Evolutionary conservation across 768 basidiomycete genomes (phyloP).

Genomic region (Lactarius indigo): DNA sequence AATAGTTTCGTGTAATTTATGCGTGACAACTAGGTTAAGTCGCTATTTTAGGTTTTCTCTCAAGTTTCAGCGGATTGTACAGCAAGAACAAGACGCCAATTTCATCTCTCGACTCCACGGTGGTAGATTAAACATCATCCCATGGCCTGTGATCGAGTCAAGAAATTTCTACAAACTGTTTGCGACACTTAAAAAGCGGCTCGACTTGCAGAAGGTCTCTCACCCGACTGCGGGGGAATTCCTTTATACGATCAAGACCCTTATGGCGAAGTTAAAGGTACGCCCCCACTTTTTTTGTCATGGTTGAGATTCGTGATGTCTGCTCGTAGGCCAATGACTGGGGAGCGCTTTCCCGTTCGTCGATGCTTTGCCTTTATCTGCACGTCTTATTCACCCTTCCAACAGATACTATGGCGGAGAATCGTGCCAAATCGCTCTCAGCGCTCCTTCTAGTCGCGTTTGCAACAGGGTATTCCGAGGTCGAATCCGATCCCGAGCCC

Average conservation of each 20-base stretch:
- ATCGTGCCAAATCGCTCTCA: constrained; percentile 39
- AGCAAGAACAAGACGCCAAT: constrained; percentile 56
- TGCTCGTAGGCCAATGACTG: constrained; percentile 53
- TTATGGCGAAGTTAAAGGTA: constrained; percentile 18
- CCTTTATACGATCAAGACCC: constrained; percentile 28
- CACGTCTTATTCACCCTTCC: no score
- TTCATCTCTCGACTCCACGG: constrained; percentile 58
- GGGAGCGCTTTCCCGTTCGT: no score
- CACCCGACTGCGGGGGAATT: constrained; percentile 52
- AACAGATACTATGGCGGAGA: constrained; percentile 47
- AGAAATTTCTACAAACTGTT: constrained; percentile 52
- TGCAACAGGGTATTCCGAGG: constrained; percentile 44
- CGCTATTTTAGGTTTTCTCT: constrained; percentile 38
- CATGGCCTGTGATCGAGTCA: constrained; percentile 43
- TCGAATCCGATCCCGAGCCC: constrained; percentile 43
- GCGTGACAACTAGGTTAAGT: neutral
- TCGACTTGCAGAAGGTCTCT: constrained; percentile 48
- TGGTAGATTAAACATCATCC: constrained; percentile 52
- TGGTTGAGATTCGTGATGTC: neutral
- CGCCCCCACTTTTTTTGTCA: neutral
- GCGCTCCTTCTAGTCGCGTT: constrained; percentile 46
- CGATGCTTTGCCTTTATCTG: no score
- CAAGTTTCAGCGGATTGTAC: constrained; percentile 59
- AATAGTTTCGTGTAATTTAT: neutral
- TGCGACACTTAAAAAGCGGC: constrained; percentile 39